These are phyloP conservation scores for Nothophaeocryptopus gaeumannii DNA, from an alignment of 2,329 filamentous ascomycete species.

Conservation along the genomic window DNA sequence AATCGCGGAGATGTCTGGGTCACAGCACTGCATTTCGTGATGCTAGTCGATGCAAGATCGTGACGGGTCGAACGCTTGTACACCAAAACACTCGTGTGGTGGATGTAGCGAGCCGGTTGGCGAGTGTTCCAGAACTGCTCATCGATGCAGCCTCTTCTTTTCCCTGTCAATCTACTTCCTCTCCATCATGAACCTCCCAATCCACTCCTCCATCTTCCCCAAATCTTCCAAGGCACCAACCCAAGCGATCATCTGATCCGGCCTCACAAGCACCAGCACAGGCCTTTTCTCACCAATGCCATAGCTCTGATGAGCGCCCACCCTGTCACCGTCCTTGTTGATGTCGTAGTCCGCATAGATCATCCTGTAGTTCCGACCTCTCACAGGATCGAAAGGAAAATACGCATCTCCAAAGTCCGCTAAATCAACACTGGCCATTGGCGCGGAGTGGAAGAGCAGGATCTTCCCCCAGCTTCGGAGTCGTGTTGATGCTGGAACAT, in stretches of 20 bases:
- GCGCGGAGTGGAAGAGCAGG: slow-evolving; percentile 8
- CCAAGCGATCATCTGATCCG: slow-evolving; percentile 15
- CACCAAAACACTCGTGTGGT: too few species aligned
- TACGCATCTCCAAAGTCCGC: slow-evolving; percentile 7
- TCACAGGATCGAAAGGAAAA: slow-evolving; percentile 1
- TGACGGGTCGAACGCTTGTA: too few species aligned
- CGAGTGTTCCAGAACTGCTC: too few species aligned
- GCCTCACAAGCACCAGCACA: slow-evolving; percentile 10
- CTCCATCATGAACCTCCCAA: slow-evolving; percentile 11
- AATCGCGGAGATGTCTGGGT: too few species aligned
- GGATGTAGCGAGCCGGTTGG: too few species aligned
- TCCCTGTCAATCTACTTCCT: too few species aligned
- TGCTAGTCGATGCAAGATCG: too few species aligned
- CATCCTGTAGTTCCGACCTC: slow-evolving; percentile 4
- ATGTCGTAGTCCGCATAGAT: not conserved
- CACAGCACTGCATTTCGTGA: too few species aligned
- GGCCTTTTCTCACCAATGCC: slow-evolving; percentile 4
- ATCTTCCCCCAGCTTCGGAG: slow-evolving; percentile 1
- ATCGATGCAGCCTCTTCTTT: too few species aligned
- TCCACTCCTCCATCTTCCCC: slow-evolving; percentile 6
- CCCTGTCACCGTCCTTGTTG: not conserved
- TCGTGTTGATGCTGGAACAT: not conserved
- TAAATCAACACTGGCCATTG: not conserved
- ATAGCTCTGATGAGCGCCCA: not conserved
- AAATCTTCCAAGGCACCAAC: slow-evolving; percentile 7